phyloP scores from a whole-genome alignment of 2,329 filamentous ascomycete genomes.

The Thermothelomyces thermophilus region DNA sequence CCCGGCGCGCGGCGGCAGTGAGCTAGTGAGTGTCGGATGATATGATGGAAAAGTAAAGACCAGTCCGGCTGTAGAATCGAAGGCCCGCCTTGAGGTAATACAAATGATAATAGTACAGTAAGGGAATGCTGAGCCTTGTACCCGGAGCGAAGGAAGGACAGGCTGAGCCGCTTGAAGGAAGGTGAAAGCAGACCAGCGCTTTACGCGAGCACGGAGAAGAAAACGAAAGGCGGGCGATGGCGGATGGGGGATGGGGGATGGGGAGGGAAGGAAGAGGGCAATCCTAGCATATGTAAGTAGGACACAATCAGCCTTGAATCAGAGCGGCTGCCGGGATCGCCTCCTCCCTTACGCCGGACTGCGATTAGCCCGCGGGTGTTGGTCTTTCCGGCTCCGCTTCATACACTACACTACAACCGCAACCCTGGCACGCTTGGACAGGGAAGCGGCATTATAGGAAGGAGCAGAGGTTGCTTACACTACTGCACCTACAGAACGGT shows the following conservation, averaged over 20 bases:
- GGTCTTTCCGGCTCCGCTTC: conserved; percentile 25
- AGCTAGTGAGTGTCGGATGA: conserved; percentile 19
- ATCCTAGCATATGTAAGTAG: conserved; percentile 18
- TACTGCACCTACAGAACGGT: not conserved
- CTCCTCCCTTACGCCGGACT: not conserved
- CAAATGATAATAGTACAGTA: conserved; percentile 25
- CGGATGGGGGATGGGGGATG: conserved; percentile 20
- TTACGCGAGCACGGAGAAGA: conserved; percentile 31
- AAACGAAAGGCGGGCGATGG: conserved; percentile 20
- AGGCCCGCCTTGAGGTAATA: conserved; percentile 22
- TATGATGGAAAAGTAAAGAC: conserved; percentile 31
- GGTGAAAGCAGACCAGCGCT: conserved; percentile 46
- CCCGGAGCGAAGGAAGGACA: conserved; percentile 19
- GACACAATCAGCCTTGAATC: conserved; percentile 24
- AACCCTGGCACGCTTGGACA: not conserved
- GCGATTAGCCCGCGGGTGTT: conserved; percentile 21
- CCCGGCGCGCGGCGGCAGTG: conserved; percentile 20
- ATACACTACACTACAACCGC: not conserved
- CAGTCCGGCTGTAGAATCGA: conserved; percentile 33
- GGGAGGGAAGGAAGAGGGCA: conserved; percentile 14
- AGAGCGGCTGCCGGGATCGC: conserved; percentile 24
- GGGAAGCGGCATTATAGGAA: conserved; percentile 8
- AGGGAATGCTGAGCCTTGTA: not conserved
- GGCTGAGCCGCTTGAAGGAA: conserved; percentile 27
- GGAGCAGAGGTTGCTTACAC: conserved; percentile 1